phyloP scores from a whole-genome alignment of 1,284 basidiomycete genomes.

The Rhizoctonia solani region DNA sequence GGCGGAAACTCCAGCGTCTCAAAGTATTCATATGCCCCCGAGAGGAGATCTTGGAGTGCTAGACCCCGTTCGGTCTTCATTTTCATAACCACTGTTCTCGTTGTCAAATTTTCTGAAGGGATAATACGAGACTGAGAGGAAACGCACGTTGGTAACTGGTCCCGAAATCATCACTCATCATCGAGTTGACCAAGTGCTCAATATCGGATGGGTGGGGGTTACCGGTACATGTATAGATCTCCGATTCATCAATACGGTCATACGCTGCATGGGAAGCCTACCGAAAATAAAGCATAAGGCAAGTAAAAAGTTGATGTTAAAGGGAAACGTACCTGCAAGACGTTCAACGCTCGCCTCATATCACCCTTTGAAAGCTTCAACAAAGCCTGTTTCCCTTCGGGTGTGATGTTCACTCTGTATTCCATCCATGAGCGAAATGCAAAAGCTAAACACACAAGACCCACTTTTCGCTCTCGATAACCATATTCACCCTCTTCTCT shows the following conservation, averaged over 20 bases:
- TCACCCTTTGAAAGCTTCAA: slow-evolving; percentile 94
- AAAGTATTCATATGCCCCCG: slow-evolving; percentile 89
- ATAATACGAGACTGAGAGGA: slow-evolving; percentile 21
- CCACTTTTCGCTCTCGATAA: slow-evolving; percentile 86
- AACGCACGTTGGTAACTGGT: slow-evolving; percentile 83
- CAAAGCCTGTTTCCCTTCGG: slow-evolving; percentile 86
- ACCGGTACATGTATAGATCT: slow-evolving; percentile 96
- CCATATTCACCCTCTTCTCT: slow-evolving; percentile 76
- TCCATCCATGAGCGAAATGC: background rate
- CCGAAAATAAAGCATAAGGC: too few relatives aligned
- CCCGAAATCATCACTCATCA: slow-evolving; percentile 96
- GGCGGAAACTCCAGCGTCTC: slow-evolving; percentile 85
- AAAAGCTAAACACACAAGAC: slow-evolving; percentile 41
- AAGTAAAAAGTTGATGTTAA: background rate
- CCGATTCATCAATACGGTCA: slow-evolving; percentile 83
- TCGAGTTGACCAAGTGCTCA: slow-evolving; percentile 89
- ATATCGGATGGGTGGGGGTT: slow-evolving; percentile 95
- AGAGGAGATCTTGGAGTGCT: slow-evolving; percentile 93
- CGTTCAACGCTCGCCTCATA: slow-evolving; percentile 96
- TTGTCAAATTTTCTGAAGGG: background rate
- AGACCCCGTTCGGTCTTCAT: slow-evolving; percentile 92
- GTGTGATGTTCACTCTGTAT: slow-evolving; percentile 79
- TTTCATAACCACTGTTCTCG: slow-evolving; percentile 84
- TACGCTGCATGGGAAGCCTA: slow-evolving; percentile 97
- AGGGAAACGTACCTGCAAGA: slow-evolving; percentile 67